Evolutionary conservation across 768 basidiomycete species (phyloP), one percentile per base, ranked within the genome.

Genomic region (Suillus subluteus): DNA sequence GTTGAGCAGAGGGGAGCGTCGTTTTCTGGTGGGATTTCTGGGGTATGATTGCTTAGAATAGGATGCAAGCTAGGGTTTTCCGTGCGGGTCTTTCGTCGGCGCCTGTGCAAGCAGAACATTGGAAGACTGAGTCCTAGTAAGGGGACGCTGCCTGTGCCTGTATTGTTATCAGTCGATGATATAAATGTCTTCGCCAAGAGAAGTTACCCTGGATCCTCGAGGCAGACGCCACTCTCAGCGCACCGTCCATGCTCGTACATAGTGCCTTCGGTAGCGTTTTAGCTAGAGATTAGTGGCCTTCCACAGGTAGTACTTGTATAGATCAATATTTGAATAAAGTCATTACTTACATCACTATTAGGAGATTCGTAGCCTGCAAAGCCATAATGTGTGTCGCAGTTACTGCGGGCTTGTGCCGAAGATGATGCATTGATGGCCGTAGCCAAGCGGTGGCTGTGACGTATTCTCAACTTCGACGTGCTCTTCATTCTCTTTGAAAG

Each of bases 1-100:
- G 52, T 67, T 37, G 65, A 40, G 32, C 66, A 67, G 26, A 65
- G 43, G 37, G 65, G 21, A 9, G 38, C 38, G 23, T 59, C 58
- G 23, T 59, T 2, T 40, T 23, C 37, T 40, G 38, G 23, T 58
- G 56, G 32, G 6, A 21, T 21, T 56, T 35, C 55, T 56, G 18
- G 55, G 21, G 35, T n/a, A 7, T 13, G 55, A 5, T 35, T 56
- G 21, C 11, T 35, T 35, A 21, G 21, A 13, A 21, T n/a, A 11
- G 35, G 18, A 35, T 13, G 21, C 6, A 35, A 37, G 55, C 6
- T 37, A 11, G 21, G 13, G 32, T 35, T 21, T n/a, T 35, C 32
- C 12, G 21, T 35, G 55, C 55, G 55, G 11, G 18, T 35, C 32
- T 56, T 56, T 35, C 55, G 21, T 35, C 11, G 21, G 21, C 6